A percentile compares a stretch with the other conserved stretches of the same genome.
These are phyloP conservation scores for Cladorrhinum sp. DNA, from an alignment of 2,329 filamentous ascomycete genomes.

Conservation along the genomic window DNA sequence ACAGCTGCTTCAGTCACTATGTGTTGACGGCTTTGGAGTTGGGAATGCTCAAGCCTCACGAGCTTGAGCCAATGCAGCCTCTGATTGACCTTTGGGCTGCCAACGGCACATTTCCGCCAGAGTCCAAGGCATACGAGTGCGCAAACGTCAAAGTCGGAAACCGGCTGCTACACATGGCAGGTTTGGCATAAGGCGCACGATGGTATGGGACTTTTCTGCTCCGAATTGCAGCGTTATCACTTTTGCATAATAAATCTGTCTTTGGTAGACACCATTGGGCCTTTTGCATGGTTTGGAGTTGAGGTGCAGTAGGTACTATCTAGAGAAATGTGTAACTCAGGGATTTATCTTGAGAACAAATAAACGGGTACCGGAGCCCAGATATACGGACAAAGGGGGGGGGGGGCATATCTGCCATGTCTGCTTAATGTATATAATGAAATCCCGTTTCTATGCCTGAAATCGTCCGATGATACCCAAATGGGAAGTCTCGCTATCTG, in stretches of 20 bases:
- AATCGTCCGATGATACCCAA: not conserved
- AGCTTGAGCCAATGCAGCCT: conserved; percentile 80
- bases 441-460: not conserved
- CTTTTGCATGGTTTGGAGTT: conserved; percentile 4
- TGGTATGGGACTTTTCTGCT: not conserved
- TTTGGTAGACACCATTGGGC: not conserved
- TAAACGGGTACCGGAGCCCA: not conserved
- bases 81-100: conserved; percentile 76
- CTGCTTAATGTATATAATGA: too few relatives aligned
- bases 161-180: conserved; percentile 34
- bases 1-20: conserved; percentile 72
- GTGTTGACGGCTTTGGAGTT: conserved; percentile 65
- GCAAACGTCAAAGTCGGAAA: conserved; percentile 49
- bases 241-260: not conserved
- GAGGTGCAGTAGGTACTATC: not conserved
- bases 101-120: conserved; percentile 70
- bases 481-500: not conserved
- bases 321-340: not conserved
- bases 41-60: conserved; percentile 69
- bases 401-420: not conserved
- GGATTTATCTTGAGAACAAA: not conserved
- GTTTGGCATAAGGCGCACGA: conserved; percentile 24
- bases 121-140: conserved; percentile 51
- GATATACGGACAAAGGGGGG: not conserved
- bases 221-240: not conserved